phyloP scores from a whole-genome alignment of 129 eudicot genomes.

The Cynara cardunculus region DNA sequence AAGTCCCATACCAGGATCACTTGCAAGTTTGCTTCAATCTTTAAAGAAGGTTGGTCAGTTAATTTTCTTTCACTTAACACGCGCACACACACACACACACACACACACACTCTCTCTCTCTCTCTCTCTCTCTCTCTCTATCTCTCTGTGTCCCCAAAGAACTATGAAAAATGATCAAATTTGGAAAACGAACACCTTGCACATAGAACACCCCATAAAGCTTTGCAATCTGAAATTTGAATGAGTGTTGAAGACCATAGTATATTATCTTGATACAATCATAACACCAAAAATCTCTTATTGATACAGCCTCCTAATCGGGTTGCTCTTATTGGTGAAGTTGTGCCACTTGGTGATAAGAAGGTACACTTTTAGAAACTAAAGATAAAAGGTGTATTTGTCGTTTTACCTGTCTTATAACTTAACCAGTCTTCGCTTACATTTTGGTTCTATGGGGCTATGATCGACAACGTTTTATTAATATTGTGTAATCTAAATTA shows the following conservation, averaged over 20 bases:
- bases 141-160: not conserved
- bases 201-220: not conserved
- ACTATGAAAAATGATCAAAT: no score
- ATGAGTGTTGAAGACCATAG: conserved; percentile 8
- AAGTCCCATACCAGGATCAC: conserved; percentile 77
- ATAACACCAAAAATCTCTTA: conserved; percentile 9
- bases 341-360: conserved; percentile 53
- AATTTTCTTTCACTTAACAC: conserved; percentile 5
- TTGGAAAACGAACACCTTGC: not conserved
- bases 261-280: not conserved
- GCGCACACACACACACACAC: not conserved
- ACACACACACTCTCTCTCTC: no score
- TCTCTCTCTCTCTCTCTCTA: no score
- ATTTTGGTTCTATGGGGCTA: not conserved
- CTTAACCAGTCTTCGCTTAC: not conserved
- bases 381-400: not conserved
- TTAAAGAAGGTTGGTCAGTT: conserved; percentile 57
- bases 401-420: conserved; percentile 1
- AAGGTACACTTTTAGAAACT: conserved; percentile 51
- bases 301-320: conserved; percentile 77
- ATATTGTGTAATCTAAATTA: not conserved
- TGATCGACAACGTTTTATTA: not conserved
- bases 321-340: conserved; percentile 78
- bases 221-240: not conserved
- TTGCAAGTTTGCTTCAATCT: conserved; percentile 57